A percentile compares a stretch with the other conserved stretches of the same genome.
Conservation (phyloP, 768 basidiomycete species). For the Macrolepiota fuliginosa region DNA sequence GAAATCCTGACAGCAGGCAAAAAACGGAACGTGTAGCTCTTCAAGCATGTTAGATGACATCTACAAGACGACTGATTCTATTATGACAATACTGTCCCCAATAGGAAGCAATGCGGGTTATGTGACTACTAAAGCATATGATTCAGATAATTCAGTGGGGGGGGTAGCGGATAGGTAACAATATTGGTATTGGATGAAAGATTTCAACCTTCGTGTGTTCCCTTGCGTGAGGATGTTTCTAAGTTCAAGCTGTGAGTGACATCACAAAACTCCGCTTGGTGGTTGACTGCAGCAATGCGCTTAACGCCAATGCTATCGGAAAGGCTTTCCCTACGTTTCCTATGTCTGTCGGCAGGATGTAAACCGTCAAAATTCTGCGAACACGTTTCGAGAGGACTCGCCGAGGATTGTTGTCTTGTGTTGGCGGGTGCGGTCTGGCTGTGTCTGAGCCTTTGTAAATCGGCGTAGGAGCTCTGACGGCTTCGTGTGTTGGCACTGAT, state of each 20-base stretch:
- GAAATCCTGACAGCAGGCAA: constrained; percentile 77
- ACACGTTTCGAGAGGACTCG: constrained; percentile 15
- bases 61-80: background rate
- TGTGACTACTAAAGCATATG: background rate
- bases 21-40: background rate
- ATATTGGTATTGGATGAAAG: background rate
- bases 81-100: background rate
- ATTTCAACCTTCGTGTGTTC: constrained; percentile 19
- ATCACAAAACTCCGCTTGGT: constrained; percentile 53
- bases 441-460: constrained; percentile 66
- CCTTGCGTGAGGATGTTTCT: constrained; percentile 43
- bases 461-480: constrained; percentile 76
- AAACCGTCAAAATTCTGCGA: constrained; percentile 36
- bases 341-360: constrained; percentile 43
- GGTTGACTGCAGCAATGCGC: constrained; percentile 60
- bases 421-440: constrained; percentile 21
- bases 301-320: constrained; percentile 62
- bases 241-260: constrained; percentile 68
- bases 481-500: constrained; percentile 46
- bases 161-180: background rate
- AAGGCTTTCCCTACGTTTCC: constrained; percentile 60
- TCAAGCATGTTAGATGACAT: background rate
- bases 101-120: background rate
- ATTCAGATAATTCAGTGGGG: background rate
- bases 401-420: constrained; percentile 10